Percentiles rank a stretch among this genome's conserved stretches.
Conservation (phyloP, 305 asterid genomes). For the Galium porrigens region DNA sequence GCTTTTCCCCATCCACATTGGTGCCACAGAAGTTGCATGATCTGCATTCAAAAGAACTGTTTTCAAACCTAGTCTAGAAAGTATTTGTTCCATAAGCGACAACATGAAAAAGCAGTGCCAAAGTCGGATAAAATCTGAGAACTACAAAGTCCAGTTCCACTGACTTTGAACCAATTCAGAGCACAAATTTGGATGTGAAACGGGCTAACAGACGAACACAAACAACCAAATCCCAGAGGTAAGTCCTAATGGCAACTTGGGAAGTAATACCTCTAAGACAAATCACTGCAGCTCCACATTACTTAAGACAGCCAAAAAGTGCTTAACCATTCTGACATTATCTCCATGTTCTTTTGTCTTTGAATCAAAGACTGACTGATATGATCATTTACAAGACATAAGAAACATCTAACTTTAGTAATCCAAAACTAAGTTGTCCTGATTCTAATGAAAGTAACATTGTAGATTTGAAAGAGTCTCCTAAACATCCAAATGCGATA, state of each 20-base stretch:
- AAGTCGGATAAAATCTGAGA: background rate
- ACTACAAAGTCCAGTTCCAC: background rate
- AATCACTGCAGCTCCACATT: background rate
- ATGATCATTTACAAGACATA: background rate
- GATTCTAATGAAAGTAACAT: background rate
- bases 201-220: background rate
- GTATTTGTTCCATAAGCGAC: background rate
- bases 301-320: background rate
- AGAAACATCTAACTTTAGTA: background rate
- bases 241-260: background rate
- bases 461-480: conserved; percentile 1
- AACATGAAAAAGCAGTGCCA: background rate
- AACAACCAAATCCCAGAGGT: background rate
- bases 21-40: conserved; percentile 34
- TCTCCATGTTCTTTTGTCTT: background rate
- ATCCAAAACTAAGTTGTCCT: background rate
- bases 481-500: background rate
- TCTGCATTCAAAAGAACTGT: conserved; percentile 26
- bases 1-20: conserved; percentile 52
- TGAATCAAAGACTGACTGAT: background rate
- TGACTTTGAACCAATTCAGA: conserved; percentile 2
- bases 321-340: conserved; percentile 1
- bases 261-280: background rate
- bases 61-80: conserved; percentile 3
- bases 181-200: background rate